A percentile compares a stretch with the other conserved stretches of the same genome.
Conservation (phyloP, 352 stramenopile genomes). For the Phytopythium delawarense region DNA sequence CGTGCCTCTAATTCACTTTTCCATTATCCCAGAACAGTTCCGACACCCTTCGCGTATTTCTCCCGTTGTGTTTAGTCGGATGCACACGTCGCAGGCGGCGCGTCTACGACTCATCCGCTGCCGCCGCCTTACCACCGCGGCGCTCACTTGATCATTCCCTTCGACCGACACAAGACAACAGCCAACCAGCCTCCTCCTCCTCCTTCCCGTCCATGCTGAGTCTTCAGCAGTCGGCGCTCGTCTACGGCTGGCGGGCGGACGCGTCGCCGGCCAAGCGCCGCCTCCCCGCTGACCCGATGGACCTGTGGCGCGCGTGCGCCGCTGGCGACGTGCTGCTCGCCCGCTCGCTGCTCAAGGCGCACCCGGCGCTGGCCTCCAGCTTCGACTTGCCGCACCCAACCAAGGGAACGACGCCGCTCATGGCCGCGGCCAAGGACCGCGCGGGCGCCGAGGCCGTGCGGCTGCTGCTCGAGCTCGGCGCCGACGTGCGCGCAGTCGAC, state of each 20-base stretch:
- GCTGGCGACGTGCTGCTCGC: background rate
- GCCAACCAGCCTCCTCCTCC: background rate
- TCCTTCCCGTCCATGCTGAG: background rate
- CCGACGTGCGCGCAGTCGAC: conserved; percentile 29
- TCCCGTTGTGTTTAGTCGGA: background rate
- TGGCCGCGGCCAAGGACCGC: conserved; percentile 37
- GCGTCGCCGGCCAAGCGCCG: background rate
- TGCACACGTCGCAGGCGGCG: background rate
- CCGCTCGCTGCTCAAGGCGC: background rate
- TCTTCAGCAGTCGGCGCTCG: background rate
- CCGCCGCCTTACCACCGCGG: background rate
- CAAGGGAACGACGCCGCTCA: conserved; percentile 51
- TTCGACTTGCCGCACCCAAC: conserved; percentile 27
- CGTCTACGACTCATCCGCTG: background rate
- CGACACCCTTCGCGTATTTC: background rate
- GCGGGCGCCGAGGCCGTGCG: conserved; percentile 32
- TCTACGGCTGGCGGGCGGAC: background rate
- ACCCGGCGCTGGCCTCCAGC: background rate
- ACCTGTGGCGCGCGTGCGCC: conserved; percentile 1
- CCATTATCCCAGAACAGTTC: background rate
- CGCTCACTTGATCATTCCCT: background rate
- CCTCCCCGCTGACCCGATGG: background rate
- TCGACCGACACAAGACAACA: background rate
- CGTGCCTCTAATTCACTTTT: no score
- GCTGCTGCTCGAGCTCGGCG: conserved; percentile 48